phyloP scores from a whole-genome alignment of 2,329 filamentous ascomycete genomes.

The Pyricularia pennisetigena region DNA sequence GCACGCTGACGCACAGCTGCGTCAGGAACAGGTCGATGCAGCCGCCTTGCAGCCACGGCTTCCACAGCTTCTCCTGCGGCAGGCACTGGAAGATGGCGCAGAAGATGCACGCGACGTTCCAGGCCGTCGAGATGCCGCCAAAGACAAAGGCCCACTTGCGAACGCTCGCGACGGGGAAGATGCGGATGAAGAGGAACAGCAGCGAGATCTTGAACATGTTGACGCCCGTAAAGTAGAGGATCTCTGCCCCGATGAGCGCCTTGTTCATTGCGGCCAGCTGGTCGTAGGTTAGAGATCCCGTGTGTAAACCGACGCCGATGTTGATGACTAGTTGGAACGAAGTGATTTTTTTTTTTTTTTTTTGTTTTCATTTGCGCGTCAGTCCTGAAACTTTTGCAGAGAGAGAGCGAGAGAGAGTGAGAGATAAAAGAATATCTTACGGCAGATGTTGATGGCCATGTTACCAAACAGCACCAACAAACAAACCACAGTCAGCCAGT shows the following conservation, averaged over 20 bases:
- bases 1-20: conserved; percentile 33
- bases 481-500: conserved; percentile 4
- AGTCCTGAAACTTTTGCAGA: too few species aligned
- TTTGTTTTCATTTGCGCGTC: too few species aligned
- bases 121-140: conserved; percentile 9
- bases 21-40: conserved; percentile 28
- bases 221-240: conserved; percentile 7
- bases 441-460: neutral
- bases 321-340: neutral
- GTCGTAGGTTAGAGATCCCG: neutral
- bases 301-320: neutral
- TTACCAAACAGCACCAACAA: conserved; percentile 2
- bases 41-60: conserved; percentile 19
- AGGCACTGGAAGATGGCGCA: conserved; percentile 25
- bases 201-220: conserved; percentile 7
- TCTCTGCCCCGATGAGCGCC: conserved; percentile 8
- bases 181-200: conserved; percentile 16
- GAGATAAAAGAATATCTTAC: neutral
- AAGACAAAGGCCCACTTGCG: conserved; percentile 8
- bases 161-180: conserved; percentile 14
- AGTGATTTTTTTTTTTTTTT: neutral
- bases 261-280: neutral
- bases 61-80: conserved; percentile 26
- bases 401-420: too few species aligned
- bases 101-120: conserved; percentile 14